Percentiles rank a stretch among this genome's conserved stretches.
Conservation (phyloP, 805 yeast species). For the Ogataea haglerorum region DNA sequence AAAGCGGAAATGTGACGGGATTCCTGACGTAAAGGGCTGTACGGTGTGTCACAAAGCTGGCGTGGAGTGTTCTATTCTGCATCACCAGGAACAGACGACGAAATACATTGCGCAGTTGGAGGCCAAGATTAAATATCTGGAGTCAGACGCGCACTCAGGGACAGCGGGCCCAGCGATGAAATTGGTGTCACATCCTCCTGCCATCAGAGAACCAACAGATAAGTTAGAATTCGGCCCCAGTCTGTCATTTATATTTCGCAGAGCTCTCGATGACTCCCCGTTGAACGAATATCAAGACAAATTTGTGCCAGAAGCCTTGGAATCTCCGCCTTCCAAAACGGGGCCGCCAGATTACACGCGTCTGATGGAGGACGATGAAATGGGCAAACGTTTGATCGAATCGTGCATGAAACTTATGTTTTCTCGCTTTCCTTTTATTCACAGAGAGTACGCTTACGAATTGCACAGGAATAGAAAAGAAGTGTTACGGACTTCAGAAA, state of each 20-base stretch:
- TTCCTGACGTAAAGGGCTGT: slow-evolving; percentile 21
- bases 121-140: slow-evolving; percentile 16
- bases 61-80: slow-evolving; percentile 17
- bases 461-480: slow-evolving; percentile 15
- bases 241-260: slow-evolving; percentile 14
- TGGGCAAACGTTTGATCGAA: slow-evolving; percentile 10
- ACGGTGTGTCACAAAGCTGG: slow-evolving; percentile 13
- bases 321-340: background rate
- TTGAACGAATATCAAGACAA: slow-evolving; percentile 9
- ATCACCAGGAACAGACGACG: slow-evolving; percentile 9
- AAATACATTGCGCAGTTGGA: slow-evolving; percentile 18
- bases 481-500: slow-evolving; percentile 2
- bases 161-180: background rate
- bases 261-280: slow-evolving; percentile 14
- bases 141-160: slow-evolving; percentile 1
- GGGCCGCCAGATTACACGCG: slow-evolving; percentile 7
- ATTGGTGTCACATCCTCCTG: too few relatives aligned
- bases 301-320: slow-evolving; percentile 1
- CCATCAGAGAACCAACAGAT: background rate
- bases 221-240: slow-evolving; percentile 6
- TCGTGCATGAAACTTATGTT: slow-evolving; percentile 15
- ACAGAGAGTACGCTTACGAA: background rate
- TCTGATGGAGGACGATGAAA: slow-evolving; percentile 12
- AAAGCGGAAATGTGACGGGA: slow-evolving; percentile 24
- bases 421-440: slow-evolving; percentile 19